Evolutionary conservation across 305 asterid genomes (phyloP).

Genomic region (Salvia sclarea): DNA sequence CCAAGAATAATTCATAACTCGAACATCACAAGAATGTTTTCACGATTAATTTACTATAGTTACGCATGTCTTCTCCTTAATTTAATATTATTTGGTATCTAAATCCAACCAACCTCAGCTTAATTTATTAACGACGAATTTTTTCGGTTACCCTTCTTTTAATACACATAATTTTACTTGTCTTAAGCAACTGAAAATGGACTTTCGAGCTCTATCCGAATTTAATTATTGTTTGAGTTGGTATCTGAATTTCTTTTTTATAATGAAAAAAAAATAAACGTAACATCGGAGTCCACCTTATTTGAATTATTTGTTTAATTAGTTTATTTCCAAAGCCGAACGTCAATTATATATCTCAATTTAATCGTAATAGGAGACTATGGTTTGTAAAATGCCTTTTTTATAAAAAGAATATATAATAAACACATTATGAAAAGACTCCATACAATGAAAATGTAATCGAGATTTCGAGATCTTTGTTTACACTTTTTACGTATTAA

Average conservation of each 20-base stretch:
- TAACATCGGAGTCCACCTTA: too few relatives aligned
- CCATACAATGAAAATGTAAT: neutral
- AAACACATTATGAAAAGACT: neutral
- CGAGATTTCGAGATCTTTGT: neutral
- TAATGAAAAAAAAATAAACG: too few relatives aligned
- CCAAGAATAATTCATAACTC: conserved; percentile 9
- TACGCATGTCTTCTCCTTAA: neutral
- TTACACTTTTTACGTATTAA: neutral
- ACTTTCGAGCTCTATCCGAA: too few relatives aligned
- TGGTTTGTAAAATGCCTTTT: neutral
- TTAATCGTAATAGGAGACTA: neutral
- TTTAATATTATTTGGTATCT: neutral
- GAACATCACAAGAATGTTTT: conserved; percentile 10
- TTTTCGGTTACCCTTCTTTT: too few relatives aligned
- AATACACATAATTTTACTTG: neutral
- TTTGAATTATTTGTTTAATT: neutral
- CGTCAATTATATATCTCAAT: neutral
- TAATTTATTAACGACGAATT: neutral
- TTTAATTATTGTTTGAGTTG: too few relatives aligned
- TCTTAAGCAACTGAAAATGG: neutral
- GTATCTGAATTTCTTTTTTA: too few relatives aligned
- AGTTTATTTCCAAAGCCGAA: neutral
- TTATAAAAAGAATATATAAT: too few relatives aligned
- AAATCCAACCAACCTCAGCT: neutral
- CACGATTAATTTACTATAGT: neutral